These are phyloP conservation scores for Epicoccum sorghinum DNA, from an alignment of 2,329 filamentous ascomycete genomes.

Conservation along the genomic window DNA sequence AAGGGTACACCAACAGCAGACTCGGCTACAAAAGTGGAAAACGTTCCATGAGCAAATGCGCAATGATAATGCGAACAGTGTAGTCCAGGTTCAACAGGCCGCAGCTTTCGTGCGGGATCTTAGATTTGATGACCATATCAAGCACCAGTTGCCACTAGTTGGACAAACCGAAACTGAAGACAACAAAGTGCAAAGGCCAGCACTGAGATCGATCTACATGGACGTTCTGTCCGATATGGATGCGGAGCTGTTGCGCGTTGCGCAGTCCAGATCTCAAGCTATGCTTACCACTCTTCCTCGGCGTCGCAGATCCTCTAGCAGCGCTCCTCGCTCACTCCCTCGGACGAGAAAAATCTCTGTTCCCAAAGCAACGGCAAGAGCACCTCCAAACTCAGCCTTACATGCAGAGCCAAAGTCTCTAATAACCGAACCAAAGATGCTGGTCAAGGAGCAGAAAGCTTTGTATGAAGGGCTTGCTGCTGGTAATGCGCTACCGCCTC, in stretches of 20 bases:
- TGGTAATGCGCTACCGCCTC: slow-evolving; percentile 8
- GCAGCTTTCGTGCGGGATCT: slow-evolving; percentile 22
- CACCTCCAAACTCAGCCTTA: slow-evolving; percentile 18
- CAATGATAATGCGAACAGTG: slow-evolving; percentile 14
- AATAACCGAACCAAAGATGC: slow-evolving; percentile 8
- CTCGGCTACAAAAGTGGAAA: slow-evolving; percentile 75
- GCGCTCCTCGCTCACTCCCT: slow-evolving; percentile 23
- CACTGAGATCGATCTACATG: slow-evolving; percentile 27
- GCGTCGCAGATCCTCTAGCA: slow-evolving; percentile 30
- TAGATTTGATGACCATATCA: slow-evolving; percentile 42
- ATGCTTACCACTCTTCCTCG: slow-evolving; percentile 17
- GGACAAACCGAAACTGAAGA: slow-evolving; percentile 11
- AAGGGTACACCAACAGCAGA: slow-evolving; percentile 69
- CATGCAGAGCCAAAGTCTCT: slow-evolving; percentile 20
- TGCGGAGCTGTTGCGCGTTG: slow-evolving; percentile 29
- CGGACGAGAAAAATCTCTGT: slow-evolving; percentile 27
- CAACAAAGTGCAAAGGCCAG: slow-evolving; percentile 11
- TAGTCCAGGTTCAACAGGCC: slow-evolving; percentile 7
- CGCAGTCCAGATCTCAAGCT: slow-evolving; percentile 24
- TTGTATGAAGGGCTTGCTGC: slow-evolving; percentile 26
- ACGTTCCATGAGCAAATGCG: slow-evolving; percentile 61
- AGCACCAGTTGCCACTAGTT: slow-evolving; percentile 33
- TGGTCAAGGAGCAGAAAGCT: slow-evolving; percentile 18
- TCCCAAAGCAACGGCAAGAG: slow-evolving; percentile 20
- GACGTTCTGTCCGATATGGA: slow-evolving; percentile 42